Base-by-base conservation (phyloP, 192 early-diverging fungal genomes). In the Fimicolochytrium jonesii region DNA sequence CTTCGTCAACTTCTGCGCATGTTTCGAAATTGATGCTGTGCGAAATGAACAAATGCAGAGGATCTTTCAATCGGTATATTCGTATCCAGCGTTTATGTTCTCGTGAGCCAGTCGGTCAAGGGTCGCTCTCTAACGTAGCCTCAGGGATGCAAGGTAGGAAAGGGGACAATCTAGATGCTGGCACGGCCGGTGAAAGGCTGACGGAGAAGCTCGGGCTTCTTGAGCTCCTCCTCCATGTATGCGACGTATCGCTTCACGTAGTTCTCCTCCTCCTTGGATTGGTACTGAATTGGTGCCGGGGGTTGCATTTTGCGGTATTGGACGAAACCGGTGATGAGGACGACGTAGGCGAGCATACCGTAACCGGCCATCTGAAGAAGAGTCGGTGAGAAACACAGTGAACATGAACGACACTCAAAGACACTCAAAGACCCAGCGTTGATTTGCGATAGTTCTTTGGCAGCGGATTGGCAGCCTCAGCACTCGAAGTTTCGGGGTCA, bases 171-270 rank as follows among this genome's bases (percentile, higher is more conserved):
- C 35, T 63, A 59, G 49, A 67, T 22, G 31, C 39, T 44, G 50
- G 66, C 49, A 45, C 67, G 64, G 29, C 64, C 75, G 23, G 13
- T 25, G 70, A 58, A 76, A 34, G 66, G 33, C 53, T 65, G 35
- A 25, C 68, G 67, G 35, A 68, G 35, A 11, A 70, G 54, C 30
- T 43, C 57, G 46, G 78, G 78, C 64, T 73, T 76, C 59, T 80
- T 64, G 53, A 61, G 26, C 45, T 80, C 73, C n/a, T 52, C 26
- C 47, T 73, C 59, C 41, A 45, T 35, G 69, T 70, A 66, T 33
- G 62, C 17, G 37, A 75, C 61, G 70, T 80, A 80, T 6, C 65
- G 51, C 63, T 72, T 74, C 30, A 75, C 74, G 57, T 64, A 80
- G 28, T 41, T 34, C 59, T 80, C 78, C 57, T 80, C 74, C 46